A percentile compares a stretch with the other conserved stretches of the same genome.
phyloP scores from a whole-genome alignment of 257 asterid genomes.

The Capsicum chinense region DNA sequence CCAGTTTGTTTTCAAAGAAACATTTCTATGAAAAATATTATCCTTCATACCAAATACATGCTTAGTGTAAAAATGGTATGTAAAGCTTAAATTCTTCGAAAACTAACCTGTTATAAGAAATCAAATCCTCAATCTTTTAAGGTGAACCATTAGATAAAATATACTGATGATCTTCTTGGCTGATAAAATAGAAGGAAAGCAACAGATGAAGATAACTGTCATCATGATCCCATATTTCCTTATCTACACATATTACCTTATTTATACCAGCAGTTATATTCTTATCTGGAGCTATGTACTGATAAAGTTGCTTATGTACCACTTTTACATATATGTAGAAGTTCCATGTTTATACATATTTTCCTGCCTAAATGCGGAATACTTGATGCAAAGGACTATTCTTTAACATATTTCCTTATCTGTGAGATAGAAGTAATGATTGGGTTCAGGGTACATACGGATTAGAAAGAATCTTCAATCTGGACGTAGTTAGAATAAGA shows the following conservation, averaged over 20 bases:
- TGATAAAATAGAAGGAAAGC: not conserved
- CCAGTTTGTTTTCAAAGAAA: no score
- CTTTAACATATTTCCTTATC: not conserved
- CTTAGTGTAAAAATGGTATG: not conserved
- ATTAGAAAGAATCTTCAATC: not conserved
- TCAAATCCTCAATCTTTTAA: not conserved
- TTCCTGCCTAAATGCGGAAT: not conserved
- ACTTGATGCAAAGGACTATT: no score
- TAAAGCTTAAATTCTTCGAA: not conserved
- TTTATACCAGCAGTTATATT: not conserved
- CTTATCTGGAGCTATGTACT: not conserved
- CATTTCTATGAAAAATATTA: no score
- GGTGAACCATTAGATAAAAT: not conserved
- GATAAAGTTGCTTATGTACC: not conserved
- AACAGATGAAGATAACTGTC: not conserved
- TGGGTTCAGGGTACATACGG: not conserved
- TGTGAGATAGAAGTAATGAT: not conserved
- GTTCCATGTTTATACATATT: not conserved
- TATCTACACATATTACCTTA: not conserved
- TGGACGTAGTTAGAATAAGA: not conserved
- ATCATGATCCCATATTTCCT: not conserved
- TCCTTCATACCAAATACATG: no score
- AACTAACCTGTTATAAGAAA: not conserved
- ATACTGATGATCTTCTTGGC: not conserved
- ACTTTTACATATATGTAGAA: not conserved